phyloP scores from a whole-genome alignment of 345 rosid species.

The Raphanus raphanistrum region DNA sequence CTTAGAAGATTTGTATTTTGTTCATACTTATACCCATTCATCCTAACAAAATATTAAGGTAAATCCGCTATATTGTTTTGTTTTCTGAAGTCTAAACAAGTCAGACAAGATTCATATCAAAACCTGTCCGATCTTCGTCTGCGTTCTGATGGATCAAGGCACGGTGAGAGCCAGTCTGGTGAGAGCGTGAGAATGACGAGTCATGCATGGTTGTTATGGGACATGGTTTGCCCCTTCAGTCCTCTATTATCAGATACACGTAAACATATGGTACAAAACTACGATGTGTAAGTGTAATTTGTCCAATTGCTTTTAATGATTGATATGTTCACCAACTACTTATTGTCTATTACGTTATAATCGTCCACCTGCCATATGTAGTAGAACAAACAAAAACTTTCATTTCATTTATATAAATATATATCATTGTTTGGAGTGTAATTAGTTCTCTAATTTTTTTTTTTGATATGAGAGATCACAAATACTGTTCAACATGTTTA shows the following conservation, averaged over 20 bases:
- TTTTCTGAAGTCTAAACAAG: neutral
- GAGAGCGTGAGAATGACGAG: conserved; percentile 27
- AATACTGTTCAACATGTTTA: neutral
- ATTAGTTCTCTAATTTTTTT: neutral
- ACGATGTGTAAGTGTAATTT: neutral
- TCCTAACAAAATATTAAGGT: neutral
- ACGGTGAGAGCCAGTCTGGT: neutral
- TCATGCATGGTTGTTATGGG: conserved; percentile 36
- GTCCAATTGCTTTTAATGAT: conserved; percentile 25
- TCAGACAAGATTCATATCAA: neutral
- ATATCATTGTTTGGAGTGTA: neutral
- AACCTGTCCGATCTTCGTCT: neutral
- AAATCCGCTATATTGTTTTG: neutral
- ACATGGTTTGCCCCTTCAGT: conserved; percentile 10
- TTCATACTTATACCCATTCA: neutral
- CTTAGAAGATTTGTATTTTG: neutral
- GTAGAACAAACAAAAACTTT: neutral
- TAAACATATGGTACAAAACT: neutral
- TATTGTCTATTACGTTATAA: conserved; percentile 9
- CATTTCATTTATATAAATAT: neutral
- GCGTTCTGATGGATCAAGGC: neutral
- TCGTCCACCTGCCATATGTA: neutral
- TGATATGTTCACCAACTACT: conserved; percentile 21
- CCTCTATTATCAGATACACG: conserved; percentile 14
- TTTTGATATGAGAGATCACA: neutral